Evolutionary conservation across 805 yeast genomes (phyloP).

Genomic region (Metschnikowia orientalis): DNA sequence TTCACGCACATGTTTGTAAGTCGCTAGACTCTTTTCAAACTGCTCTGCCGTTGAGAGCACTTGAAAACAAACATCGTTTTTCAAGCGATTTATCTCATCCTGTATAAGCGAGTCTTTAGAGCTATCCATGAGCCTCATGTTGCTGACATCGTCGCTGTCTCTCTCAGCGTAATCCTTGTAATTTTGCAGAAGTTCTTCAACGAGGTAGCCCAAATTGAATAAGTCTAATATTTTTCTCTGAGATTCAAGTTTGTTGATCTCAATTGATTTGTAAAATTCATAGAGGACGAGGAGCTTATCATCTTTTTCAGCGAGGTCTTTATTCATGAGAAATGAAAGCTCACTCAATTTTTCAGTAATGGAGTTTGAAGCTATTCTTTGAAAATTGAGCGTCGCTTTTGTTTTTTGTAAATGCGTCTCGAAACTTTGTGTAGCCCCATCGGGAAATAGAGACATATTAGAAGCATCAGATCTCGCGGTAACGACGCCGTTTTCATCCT

Average conservation of each 20-base stretch:
- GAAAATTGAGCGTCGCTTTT: slow-evolving; percentile 31
- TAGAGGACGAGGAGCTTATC: slow-evolving; percentile 27
- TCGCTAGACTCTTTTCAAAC: slow-evolving; percentile 14
- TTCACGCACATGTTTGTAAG: slow-evolving; percentile 15
- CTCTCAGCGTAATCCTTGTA: slow-evolving; percentile 13
- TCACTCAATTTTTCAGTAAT: slow-evolving; percentile 38
- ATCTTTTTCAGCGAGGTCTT: slow-evolving; percentile 36
- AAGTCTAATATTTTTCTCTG: slow-evolving; percentile 26
- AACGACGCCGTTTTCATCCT: slow-evolving; percentile 6
- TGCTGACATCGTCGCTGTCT: slow-evolving; percentile 10
- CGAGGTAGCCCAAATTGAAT: slow-evolving; percentile 31
- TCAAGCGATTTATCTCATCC: slow-evolving; percentile 36
- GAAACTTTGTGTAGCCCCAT: slow-evolving; percentile 25
- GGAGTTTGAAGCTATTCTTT: slow-evolving; percentile 29
- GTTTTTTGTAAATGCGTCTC: slow-evolving; percentile 36
- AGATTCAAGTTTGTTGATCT: slow-evolving; percentile 25
- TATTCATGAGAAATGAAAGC: slow-evolving; percentile 34
- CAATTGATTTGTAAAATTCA: slow-evolving; percentile 22
- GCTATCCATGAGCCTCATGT: slow-evolving; percentile 18
- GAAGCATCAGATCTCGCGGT: slow-evolving; percentile 8
- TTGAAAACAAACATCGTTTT: slow-evolving; percentile 39
- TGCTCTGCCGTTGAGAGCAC: slow-evolving; percentile 30
- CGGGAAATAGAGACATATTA: slow-evolving; percentile 6
- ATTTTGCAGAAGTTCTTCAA: slow-evolving; percentile 24
- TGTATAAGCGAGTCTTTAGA: slow-evolving; percentile 33